Percentiles rank a stretch among this genome's conserved stretches.
phyloP scores from a whole-genome alignment of 2,329 filamentous ascomycete genomes.

The Penicillium palitans region DNA sequence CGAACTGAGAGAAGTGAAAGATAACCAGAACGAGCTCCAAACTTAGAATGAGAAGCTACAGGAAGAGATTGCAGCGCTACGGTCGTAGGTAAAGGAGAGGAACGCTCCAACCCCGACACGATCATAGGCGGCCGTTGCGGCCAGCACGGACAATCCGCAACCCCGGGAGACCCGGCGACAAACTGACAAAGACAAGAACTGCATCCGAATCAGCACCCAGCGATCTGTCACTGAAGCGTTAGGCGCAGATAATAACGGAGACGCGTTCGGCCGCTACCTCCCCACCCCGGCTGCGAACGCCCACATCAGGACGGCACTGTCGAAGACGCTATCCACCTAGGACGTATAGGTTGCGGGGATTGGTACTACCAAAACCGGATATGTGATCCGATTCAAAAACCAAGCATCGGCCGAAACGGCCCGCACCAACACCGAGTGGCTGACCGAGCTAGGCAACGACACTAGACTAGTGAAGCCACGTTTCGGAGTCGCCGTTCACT shows the following conservation, averaged over 20 bases:
- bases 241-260: background rate
- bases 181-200: conserved; percentile 8
- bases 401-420: background rate
- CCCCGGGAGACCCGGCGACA: background rate
- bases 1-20: conserved; percentile 7
- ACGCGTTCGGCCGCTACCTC: conserved; percentile 3
- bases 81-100: background rate
- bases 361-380: background rate
- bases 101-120: background rate
- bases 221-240: background rate
- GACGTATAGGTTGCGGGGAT: conserved; percentile 1
- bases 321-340: conserved; percentile 5
- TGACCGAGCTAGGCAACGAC: conserved; percentile 7
- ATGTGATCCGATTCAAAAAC: conserved; percentile 8
- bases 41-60: conserved; percentile 3
- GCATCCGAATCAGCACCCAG: conserved; percentile 3
- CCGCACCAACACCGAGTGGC: conserved; percentile 16
- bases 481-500: background rate
- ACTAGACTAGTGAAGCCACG: conserved; percentile 11
- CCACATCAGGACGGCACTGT: conserved; percentile 4
- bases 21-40: conserved; percentile 3
- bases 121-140: conserved; percentile 6
- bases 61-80: background rate
- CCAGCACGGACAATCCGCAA: background rate
- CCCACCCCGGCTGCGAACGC: background rate